phyloP scores from a whole-genome alignment of 306 rosid species.

The Prunus mongolica region DNA sequence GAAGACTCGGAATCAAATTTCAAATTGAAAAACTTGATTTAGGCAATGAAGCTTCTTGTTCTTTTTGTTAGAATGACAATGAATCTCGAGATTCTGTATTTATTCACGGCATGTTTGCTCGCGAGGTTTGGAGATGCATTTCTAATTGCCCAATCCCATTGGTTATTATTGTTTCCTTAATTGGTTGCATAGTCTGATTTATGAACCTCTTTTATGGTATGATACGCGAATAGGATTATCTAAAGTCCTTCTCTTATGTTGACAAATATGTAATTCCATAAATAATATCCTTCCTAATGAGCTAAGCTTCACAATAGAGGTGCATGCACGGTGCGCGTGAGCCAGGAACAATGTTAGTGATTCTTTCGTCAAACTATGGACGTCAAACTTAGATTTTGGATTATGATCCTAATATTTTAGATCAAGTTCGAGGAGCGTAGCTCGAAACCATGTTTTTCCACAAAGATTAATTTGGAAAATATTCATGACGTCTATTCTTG shows the following conservation, averaged over 20 bases:
- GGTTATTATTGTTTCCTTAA: neutral
- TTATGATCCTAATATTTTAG: neutral
- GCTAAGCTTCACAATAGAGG: too few relatives aligned
- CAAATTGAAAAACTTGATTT: neutral
- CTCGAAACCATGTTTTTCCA: neutral
- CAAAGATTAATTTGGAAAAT: neutral
- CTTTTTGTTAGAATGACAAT: too few relatives aligned
- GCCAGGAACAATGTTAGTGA: too few relatives aligned
- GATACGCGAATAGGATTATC: neutral
- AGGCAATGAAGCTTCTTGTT: neutral
- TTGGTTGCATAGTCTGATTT: neutral
- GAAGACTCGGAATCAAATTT: neutral
- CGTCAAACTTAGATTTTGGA: fast-evolving
- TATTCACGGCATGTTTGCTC: neutral
- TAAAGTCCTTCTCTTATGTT: neutral
- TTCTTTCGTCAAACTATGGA: too few relatives aligned
- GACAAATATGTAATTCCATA: too few relatives aligned
- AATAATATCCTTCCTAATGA: too few relatives aligned
- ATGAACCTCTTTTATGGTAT: neutral
- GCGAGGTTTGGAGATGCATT: neutral
- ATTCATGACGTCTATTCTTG: neutral
- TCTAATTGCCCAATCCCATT: neutral
- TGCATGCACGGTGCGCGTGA: too few relatives aligned
- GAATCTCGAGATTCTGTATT: neutral
- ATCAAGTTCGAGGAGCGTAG: neutral